Percentiles rank a stretch among this genome's conserved stretches.
Conservation (phyloP, 441 rosid species). For the Populus hybrid region DNA sequence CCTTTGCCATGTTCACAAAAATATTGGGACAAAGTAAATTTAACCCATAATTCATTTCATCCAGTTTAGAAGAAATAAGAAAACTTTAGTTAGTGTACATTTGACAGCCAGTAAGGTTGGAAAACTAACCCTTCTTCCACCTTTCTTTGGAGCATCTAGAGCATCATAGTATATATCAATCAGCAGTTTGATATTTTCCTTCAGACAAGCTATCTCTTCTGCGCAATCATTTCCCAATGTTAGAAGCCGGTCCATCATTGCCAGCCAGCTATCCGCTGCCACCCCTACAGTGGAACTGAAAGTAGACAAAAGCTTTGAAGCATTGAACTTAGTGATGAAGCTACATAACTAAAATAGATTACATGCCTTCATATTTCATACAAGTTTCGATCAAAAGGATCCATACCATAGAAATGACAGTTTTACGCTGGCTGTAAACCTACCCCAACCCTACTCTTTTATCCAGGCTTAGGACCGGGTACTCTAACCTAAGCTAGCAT, state of each 20-base stretch:
- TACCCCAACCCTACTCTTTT: neutral
- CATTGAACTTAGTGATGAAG: neutral
- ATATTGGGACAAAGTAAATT: neutral
- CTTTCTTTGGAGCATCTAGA: slow-evolving; percentile 69
- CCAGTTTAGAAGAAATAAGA: neutral
- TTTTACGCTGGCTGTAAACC: neutral
- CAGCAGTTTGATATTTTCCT: slow-evolving; percentile 33
- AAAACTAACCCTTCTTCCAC: slow-evolving; percentile 43
- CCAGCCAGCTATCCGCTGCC: slow-evolving; percentile 70
- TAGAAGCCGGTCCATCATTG: slow-evolving; percentile 68
- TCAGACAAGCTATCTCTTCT: slow-evolving; percentile 36
- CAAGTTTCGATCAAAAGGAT: neutral
- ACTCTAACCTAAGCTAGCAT: neutral
- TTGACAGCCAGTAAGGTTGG: neutral
- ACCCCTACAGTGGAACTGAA: slow-evolving; percentile 50
- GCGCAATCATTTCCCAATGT: slow-evolving; percentile 33
- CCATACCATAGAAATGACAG: neutral
- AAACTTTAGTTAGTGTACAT: neutral
- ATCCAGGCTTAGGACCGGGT: neutral
- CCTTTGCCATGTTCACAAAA: neutral
- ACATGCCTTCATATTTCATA: neutral
- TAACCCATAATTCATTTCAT: no score
- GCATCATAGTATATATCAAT: slow-evolving; percentile 71
- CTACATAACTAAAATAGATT: neutral
- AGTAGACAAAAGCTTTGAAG: slow-evolving; percentile 22